Base-by-base conservation (phyloP, 495 filamentous ascomycete species). In the Talaromyces borbonicus region DNA sequence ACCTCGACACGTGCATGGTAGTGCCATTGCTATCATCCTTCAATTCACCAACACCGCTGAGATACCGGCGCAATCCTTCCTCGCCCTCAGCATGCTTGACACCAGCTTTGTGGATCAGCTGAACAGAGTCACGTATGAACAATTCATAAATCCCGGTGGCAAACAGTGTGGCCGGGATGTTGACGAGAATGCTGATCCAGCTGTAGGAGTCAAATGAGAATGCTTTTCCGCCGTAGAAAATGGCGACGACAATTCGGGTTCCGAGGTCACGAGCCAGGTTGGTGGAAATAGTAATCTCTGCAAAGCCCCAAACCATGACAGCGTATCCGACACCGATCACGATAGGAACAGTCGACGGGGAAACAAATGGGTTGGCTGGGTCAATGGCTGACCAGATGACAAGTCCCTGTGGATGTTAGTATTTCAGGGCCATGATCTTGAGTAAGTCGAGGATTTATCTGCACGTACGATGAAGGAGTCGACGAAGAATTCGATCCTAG, bases 341-440 rank as follows among this genome's bases (percentile, higher is more conserved):
- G 43, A 73, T 73, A 8, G 73, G 73, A 7, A 61, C 70, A 41
- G 49, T 47, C 12, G 56, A 16, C 5, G 73, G 61, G 1, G 65
- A 59, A 24, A 75, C 57, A 56, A 77, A 75, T 8, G 72, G 73
- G 52, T 77, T 77, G 4, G 71, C 70, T 1, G 71, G 72, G 52
- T 74, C 73, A 45, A 77, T 67, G 45, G 57, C 60, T 23, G 73
- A 58, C 73, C 73, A 77, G 54, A 75, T 75, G 12, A 77, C 62
- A 35, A 74, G 57, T 23, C 68, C 68, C 47, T 52, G 43, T 16
- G 33, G n/a, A 5, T 27, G 33, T 51, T 7, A 46, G 35, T 26
- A 8, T 0, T 15, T 14, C 11, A 29, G 8, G 18, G 35, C 0
- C 16, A 36, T 38, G 35, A 8, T 20, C 16, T n/a, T n/a, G n/a